These are phyloP conservation scores for Rhodomyrtus tomentosa DNA, from an alignment of 345 rosid genomes.

Conservation along the genomic window DNA sequence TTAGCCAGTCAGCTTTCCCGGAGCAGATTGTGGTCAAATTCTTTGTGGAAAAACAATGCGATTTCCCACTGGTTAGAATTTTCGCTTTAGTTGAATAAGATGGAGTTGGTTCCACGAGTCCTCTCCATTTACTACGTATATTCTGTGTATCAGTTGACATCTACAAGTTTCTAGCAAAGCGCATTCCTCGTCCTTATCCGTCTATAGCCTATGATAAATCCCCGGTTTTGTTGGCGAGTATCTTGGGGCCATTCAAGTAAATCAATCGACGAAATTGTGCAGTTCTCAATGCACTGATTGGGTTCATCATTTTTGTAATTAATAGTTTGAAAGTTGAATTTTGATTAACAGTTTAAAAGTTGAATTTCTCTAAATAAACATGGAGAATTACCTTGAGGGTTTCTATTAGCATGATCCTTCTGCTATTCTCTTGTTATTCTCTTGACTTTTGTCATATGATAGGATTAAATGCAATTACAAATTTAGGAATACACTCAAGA, in stretches of 20 bases:
- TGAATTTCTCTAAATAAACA: neutral
- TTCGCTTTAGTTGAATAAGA: neutral
- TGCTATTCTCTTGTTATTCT: neutral
- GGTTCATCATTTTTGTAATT: neutral
- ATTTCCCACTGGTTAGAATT: neutral
- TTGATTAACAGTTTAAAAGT: neutral
- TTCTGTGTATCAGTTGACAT: neutral
- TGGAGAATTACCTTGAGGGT: neutral
- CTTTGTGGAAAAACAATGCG: neutral
- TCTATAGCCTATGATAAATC: neutral
- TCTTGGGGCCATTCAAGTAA: neutral
- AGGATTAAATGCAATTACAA: neutral
- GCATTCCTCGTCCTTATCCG: neutral
- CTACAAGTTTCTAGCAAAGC: neutral
- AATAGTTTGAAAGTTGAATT: neutral
- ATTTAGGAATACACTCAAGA: neutral
- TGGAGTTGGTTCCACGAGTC: neutral
- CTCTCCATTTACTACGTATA: neutral
- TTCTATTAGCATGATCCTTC: neutral
- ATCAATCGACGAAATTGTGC: neutral
- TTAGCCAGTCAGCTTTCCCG: neutral
- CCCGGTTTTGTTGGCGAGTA: neutral
- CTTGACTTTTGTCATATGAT: neutral
- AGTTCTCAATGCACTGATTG: neutral
- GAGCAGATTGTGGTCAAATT: neutral